These are phyloP conservation scores for Lentinula lateritia DNA, from an alignment of 768 basidiomycete species.

Conservation along the genomic window DNA sequence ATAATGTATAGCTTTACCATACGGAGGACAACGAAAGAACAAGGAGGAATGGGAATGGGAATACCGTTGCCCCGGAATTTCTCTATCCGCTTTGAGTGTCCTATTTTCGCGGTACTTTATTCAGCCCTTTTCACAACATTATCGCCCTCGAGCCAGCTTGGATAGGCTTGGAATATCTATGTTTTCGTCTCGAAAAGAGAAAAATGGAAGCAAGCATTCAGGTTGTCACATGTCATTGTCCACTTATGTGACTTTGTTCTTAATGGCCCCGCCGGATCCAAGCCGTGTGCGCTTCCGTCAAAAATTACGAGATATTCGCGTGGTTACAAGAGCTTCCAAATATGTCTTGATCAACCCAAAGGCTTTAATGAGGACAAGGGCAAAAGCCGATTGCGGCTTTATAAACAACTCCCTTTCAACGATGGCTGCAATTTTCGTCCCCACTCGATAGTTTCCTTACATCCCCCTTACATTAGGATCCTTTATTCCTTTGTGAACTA, in stretches of 20 bases:
- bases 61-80: not conserved
- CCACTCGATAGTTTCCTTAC: not conserved
- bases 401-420: not conserved
- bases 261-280: not conserved
- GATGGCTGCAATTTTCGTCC: not conserved
- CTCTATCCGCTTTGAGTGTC: not conserved
- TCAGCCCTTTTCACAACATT: not conserved
- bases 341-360: not conserved
- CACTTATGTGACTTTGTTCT: not conserved
- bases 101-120: not conserved
- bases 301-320: not conserved
- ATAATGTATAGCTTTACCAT: not conserved
- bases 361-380: constrained; percentile 1
- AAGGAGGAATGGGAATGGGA: not conserved
- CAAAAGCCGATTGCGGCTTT: not conserved
- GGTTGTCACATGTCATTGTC: not conserved
- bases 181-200: not conserved
- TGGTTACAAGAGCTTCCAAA: not conserved
- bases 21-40: not conserved
- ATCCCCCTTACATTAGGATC: not conserved
- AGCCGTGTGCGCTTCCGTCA: not conserved
- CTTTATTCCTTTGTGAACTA: not conserved
- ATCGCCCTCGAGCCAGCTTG: too few species aligned
- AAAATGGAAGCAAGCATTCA: not conserved
- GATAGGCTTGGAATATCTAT: not conserved